These are phyloP conservation scores for Aspergillus avenaceus DNA, from an alignment of 495 filamentous ascomycete genomes.

Conservation along the genomic window DNA sequence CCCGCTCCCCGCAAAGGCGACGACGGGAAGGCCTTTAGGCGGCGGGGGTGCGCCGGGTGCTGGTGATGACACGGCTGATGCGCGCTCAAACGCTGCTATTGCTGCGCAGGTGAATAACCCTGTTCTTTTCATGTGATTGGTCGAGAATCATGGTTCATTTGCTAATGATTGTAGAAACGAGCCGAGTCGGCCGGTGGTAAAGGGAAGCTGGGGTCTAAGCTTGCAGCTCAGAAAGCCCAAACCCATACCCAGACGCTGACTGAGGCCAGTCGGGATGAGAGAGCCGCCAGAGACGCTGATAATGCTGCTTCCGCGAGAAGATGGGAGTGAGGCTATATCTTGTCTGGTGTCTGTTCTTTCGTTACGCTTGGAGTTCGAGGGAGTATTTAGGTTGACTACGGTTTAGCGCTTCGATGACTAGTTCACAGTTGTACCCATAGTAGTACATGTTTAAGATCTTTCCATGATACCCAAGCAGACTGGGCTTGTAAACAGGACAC, in stretches of 20 bases:
- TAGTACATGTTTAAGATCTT: not conserved
- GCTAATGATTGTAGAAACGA: constrained; percentile 31
- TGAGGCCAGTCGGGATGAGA: constrained; percentile 52
- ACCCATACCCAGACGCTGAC: constrained; percentile 56
- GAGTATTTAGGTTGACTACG: not conserved
- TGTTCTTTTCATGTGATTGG: not conserved
- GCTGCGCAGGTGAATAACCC: constrained; percentile 67
- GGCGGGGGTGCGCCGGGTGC: constrained; percentile 21
- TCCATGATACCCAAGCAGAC: not conserved
- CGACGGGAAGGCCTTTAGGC: constrained; percentile 55
- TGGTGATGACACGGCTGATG: constrained; percentile 46
- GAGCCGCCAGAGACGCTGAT: constrained; percentile 56
- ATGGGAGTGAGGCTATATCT: constrained; percentile 41
- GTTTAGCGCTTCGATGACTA: not conserved
- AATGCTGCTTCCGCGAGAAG: constrained; percentile 41
- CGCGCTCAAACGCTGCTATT: constrained; percentile 52
- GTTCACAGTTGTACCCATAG: no score
- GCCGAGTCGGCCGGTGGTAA: constrained; percentile 30
- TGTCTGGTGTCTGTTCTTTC: not conserved
- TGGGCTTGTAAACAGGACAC: not conserved
- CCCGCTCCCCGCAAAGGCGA: constrained; percentile 37
- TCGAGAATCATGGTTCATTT: not conserved
- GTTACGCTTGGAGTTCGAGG: not conserved
- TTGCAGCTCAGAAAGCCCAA: constrained; percentile 64
- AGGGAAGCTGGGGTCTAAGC: constrained; percentile 56